Evolutionary conservation across 1,284 basidiomycete species (phyloP).

Genomic region (Takashimella tepidaria): DNA sequence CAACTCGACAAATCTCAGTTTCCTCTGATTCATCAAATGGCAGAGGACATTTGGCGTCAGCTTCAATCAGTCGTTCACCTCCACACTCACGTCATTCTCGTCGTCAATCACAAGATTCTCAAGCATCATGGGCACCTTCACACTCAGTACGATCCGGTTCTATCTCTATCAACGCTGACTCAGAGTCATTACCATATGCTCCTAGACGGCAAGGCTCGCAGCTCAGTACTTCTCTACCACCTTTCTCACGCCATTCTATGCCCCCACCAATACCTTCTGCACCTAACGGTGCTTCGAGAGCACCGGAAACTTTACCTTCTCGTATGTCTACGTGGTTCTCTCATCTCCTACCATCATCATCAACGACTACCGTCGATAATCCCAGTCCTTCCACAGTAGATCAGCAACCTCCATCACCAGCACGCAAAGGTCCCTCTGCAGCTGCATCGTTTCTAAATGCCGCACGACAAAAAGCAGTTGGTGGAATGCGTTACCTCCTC

Average conservation of each 20-base stretch:
- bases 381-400: background rate
- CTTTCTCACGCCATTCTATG: slow-evolving; percentile 23
- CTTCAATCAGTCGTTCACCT: slow-evolving; percentile 11
- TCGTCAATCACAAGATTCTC: slow-evolving; percentile 29
- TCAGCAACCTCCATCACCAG: slow-evolving; percentile 27
- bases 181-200: slow-evolving; percentile 18
- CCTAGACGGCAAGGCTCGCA: slow-evolving; percentile 24
- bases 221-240: slow-evolving; percentile 32
- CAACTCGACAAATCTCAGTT: slow-evolving; percentile 31
- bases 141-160: slow-evolving; percentile 22
- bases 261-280: slow-evolving; percentile 18
- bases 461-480: slow-evolving; percentile 45
- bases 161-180: slow-evolving; percentile 18
- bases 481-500: slow-evolving; percentile 66
- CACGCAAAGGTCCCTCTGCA: slow-evolving; percentile 33
- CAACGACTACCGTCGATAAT: slow-evolving; percentile 13
- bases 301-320: slow-evolving; percentile 20
- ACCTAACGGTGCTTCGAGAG: background rate
- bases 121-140: slow-evolving; percentile 21
- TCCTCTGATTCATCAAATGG: slow-evolving; percentile 32
- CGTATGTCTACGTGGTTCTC: slow-evolving; percentile 44
- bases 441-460: slow-evolving; percentile 41
- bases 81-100: slow-evolving; percentile 19
- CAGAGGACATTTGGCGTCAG: background rate
- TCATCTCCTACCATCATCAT: slow-evolving; percentile 33